Percentiles rank a stretch among this genome's conserved stretches.
Evolutionary conservation across 768 basidiomycete species (phyloP).

Genomic region (Collybia mongolica): DNA sequence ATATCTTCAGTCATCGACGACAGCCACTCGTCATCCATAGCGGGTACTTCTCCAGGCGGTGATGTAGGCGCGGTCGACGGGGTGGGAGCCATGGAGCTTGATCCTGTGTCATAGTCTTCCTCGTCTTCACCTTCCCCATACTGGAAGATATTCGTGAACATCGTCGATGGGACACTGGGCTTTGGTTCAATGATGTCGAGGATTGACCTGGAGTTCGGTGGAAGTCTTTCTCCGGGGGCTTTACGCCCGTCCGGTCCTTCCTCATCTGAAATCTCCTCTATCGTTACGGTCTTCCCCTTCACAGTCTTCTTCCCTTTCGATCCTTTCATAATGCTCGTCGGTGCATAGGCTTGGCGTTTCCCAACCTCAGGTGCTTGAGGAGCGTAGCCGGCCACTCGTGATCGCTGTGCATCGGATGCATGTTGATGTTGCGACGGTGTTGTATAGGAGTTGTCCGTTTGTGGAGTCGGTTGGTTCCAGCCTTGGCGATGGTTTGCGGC

Average conservation of each 20-base stretch:
- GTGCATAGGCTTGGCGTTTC: constrained; percentile 4
- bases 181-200: constrained; percentile 40
- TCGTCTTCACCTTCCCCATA: constrained; percentile 25
- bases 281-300: constrained; percentile 34
- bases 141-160: constrained; percentile 36
- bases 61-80: constrained; percentile 26
- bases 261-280: constrained; percentile 47
- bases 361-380: constrained; percentile 3
- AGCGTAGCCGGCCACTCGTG: constrained; percentile 11
- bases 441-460: constrained; percentile 18
- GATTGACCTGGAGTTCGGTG: constrained; percentile 31
- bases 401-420: constrained; percentile 25
- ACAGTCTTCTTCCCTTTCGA: constrained; percentile 21
- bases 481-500: constrained; percentile 3
- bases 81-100: constrained; percentile 22
- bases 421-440: constrained; percentile 5
- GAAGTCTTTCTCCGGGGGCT: constrained; percentile 26
- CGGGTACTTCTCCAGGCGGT: constrained; percentile 21
- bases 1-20: constrained; percentile 21
- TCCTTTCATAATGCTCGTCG: constrained; percentile 16
- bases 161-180: constrained; percentile 35
- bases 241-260: constrained; percentile 26
- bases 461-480: constrained; percentile 12
- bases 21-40: constrained; percentile 24
- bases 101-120: constrained; percentile 14